Evolutionary conservation across 2,329 filamentous ascomycete genomes (phyloP).

Genomic region (Apiospora sp.): DNA sequence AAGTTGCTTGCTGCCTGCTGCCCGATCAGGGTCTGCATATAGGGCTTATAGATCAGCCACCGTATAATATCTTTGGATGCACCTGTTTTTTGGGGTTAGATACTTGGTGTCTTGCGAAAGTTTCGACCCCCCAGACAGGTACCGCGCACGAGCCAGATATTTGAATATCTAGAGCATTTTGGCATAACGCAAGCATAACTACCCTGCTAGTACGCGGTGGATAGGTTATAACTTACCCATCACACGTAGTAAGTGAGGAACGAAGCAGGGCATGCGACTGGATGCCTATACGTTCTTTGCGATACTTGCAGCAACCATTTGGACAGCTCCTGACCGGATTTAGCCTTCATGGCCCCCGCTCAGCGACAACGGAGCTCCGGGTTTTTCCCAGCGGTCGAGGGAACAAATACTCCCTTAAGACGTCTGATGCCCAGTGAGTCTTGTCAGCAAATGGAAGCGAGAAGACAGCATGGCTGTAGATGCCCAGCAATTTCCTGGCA

Average conservation of each 20-base stretch:
- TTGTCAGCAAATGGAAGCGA: neutral
- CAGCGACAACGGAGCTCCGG: conserved; percentile 1
- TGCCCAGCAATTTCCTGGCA: neutral
- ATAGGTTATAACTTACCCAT: too few species aligned
- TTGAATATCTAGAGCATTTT: too few species aligned
- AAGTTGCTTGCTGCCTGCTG: neutral
- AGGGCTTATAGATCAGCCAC: neutral
- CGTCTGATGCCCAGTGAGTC: neutral
- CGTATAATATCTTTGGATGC: neutral
- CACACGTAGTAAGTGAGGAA: neutral
- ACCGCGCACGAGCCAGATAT: too few species aligned
- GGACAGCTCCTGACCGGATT: neutral
- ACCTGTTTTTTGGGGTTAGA: too few species aligned
- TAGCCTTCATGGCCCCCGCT: neutral
- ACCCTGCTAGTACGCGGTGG: too few species aligned
- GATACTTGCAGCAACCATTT: neutral
- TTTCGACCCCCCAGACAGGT: too few species aligned
- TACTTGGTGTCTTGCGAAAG: too few species aligned
- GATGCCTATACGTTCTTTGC: neutral
- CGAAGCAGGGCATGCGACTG: neutral
- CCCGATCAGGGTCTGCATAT: neutral
- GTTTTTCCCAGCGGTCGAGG: too few species aligned
- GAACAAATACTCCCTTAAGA: neutral
- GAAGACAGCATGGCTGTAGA: neutral
- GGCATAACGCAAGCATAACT: too few species aligned